Evolutionary conservation across 2,329 filamentous ascomycete species (phyloP), one percentile per base, ranked within the genome.

Genomic region (Beauveria varroae): DNA sequence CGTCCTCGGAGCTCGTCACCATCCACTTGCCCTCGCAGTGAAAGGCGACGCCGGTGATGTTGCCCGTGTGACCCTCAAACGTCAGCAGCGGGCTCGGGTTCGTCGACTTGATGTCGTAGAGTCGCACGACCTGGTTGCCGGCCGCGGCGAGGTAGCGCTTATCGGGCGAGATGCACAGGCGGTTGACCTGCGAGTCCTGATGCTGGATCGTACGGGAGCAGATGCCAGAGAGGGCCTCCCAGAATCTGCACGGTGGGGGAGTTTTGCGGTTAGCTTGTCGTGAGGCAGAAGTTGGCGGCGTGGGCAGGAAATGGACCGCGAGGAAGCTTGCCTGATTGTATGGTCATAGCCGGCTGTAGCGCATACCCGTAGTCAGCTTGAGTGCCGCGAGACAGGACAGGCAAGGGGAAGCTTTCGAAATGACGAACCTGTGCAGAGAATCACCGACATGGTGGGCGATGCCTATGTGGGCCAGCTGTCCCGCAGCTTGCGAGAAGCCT

Each of bases 1-100:
- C 91, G 71, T 99, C 95, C 75, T 99, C 95, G 52, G 91, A 96
- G 74, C 90, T 96, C 10, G 95, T 99, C 20, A 98, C 95, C 90
- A 99, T 97, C 95, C 95, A 99, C 78, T 99, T 99, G 12, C 93
- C 93, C 75, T 99, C 95, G 73, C 93, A 98, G 74, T 99, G 95
- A 73, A 99, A 99, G 12, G 93, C 93, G 52, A 99, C 90, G 49
- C 95, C 95, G 0, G 95, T 99, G 72, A 99, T 88, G 70, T 99
- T 99, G 67, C 88, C 91, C 14, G 91, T 95, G 76, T 99, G 95
- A 47, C 95, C 95, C 72, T 98, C 93, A 70, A 99, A 98, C 22
- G 89, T 93, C 70, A 98, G 85, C 26, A 98, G 82, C 1, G 95
- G 89, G 66, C 93, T 95, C 2, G 95, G 93, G 69, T 98, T 98